Conservation (phyloP, 768 basidiomycete genomes). For the Leccinellum luteum region DNA sequence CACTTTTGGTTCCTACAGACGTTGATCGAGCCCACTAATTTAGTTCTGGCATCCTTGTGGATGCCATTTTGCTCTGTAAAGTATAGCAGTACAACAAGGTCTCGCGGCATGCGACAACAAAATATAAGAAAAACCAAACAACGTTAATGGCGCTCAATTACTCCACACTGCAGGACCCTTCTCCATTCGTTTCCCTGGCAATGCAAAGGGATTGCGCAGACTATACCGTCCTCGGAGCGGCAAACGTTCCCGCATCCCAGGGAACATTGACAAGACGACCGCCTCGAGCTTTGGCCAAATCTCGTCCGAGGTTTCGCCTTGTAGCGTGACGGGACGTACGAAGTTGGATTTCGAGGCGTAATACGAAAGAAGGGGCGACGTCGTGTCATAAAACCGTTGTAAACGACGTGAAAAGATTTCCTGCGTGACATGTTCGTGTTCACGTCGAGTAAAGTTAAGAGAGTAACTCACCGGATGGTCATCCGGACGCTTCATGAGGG, state of each 20-base stretch:
- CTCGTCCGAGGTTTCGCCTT: conserved; percentile 78
- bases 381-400: conserved; percentile 72
- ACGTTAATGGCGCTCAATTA: conserved; percentile 1
- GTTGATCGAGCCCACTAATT: neutral
- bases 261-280: conserved; percentile 55
- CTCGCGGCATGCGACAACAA: conserved; percentile 3
- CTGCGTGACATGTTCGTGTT: conserved; percentile 36
- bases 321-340: conserved; percentile 52
- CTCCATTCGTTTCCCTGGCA: conserved; percentile 17
- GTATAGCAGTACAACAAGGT: conserved; percentile 10
- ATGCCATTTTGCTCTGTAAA: neutral
- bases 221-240: conserved; percentile 48
- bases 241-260: conserved; percentile 51
- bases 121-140: neutral
- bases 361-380: conserved; percentile 77
- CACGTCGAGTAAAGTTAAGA: neutral
- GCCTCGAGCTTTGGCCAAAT: conserved; percentile 85
- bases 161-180: conserved; percentile 17
- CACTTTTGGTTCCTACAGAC: neutral
- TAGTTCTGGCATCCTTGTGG: neutral
- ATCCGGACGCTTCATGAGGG: conserved; percentile 83
- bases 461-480: conserved; percentile 77
- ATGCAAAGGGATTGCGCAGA: conserved; percentile 52
- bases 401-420: conserved; percentile 78
- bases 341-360: conserved; percentile 46